These are phyloP conservation scores for Abrus precatorius DNA, from an alignment of 306 rosid species.

Conservation along the genomic window DNA sequence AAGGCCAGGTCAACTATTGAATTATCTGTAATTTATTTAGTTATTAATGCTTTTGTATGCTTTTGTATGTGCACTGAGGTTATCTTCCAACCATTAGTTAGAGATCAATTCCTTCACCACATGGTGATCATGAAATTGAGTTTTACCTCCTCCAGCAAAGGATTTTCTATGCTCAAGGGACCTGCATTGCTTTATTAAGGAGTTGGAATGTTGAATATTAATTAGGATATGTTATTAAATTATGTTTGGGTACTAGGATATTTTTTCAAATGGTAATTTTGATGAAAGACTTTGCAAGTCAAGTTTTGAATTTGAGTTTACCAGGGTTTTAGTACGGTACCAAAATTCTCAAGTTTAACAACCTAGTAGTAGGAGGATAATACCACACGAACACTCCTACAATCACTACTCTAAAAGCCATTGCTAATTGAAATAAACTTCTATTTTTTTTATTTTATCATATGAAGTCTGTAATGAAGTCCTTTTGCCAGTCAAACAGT, in stretches of 20 bases:
- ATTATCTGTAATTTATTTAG: not conserved
- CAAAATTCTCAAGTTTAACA: not conserved
- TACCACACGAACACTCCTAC: not conserved
- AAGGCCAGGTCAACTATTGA: not conserved
- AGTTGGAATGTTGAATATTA: not conserved
- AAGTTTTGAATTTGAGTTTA: not conserved
- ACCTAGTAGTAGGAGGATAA: not conserved
- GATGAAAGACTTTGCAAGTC: not conserved
- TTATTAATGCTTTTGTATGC: too few species aligned
- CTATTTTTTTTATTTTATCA: constrained; percentile 26
- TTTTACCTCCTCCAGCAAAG: too few species aligned
- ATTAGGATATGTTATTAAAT: not conserved
- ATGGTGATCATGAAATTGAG: too few species aligned
- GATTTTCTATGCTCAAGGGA: too few species aligned
- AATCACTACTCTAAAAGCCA: not conserved
- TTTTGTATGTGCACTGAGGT: too few species aligned
- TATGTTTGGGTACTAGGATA: not conserved
- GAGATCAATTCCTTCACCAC: too few species aligned
- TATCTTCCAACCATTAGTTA: too few species aligned
- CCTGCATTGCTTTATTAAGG: not conserved
- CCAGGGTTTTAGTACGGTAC: not conserved
- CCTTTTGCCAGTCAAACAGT: not conserved
- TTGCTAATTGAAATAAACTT: not conserved
- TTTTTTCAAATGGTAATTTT: not conserved
- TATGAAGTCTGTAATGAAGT: not conserved